phyloP scores from a whole-genome alignment of 148 eudicot species.

The Salicornia ramosissima region DNA sequence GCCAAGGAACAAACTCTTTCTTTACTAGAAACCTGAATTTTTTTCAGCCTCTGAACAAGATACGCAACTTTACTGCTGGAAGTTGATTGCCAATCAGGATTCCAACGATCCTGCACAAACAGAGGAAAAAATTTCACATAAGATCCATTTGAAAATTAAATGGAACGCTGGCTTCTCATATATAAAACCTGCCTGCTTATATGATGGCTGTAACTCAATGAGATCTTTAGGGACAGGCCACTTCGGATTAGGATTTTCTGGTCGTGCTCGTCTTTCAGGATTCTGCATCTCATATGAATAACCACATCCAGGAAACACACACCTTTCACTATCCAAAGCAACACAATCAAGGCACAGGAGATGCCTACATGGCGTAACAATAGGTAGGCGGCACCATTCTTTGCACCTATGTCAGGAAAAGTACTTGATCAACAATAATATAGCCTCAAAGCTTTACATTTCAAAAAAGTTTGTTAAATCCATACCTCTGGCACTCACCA shows the following conservation, averaged over 20 bases:
- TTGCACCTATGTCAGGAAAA: conserved; percentile 53
- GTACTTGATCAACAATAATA: conserved; percentile 12
- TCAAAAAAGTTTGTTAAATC: conserved; percentile 7
- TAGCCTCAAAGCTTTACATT: background rate
- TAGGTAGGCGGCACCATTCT: conserved; percentile 96
- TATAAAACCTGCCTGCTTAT: conserved; percentile 63
- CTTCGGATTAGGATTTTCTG: conserved; percentile 92
- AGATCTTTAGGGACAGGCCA: conserved; percentile 99
- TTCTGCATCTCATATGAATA: conserved; percentile 84
- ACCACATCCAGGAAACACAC: conserved; percentile 79
- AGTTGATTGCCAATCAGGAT: conserved; percentile 99
- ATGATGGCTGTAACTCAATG: conserved; percentile 94
- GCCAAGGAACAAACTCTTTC: conserved; percentile 23
- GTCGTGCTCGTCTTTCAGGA: conserved; percentile 78
- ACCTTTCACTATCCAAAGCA: conserved; percentile 69
- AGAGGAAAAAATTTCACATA: conserved; percentile 5
- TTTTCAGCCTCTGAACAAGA: conserved; percentile 67
- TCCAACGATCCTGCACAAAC: conserved; percentile 75
- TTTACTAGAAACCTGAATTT: conserved; percentile 50
- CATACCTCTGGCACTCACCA: conserved; percentile 80
- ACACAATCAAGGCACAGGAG: conserved; percentile 89
- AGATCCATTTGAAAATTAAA: background rate
- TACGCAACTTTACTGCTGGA: conserved; percentile 93
- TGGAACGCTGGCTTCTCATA: background rate
- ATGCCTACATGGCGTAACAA: conserved; percentile 92